Base-by-base conservation (phyloP, 331 rosid species). In the Spiraea crenata region DNA sequence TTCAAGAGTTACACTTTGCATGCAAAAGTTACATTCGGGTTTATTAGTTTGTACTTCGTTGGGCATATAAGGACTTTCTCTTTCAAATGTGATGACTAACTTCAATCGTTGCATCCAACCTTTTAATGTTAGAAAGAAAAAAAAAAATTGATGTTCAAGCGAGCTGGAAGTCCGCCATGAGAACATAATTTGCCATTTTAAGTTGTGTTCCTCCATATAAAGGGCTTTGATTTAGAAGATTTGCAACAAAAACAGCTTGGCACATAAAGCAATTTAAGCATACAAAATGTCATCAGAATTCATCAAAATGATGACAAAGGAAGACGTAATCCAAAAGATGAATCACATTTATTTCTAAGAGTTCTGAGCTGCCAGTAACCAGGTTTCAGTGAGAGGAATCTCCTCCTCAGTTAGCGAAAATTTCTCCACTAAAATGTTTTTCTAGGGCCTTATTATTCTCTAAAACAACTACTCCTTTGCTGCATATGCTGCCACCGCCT, bases 381-480 rank as follows among this genome's bases (percentile, higher is more conserved):
- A 41, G 48, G 39, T 77, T 69, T 73, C 60, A 69, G 7, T 56
- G 41, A 38, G 57, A 11, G 67, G 16, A 40, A 15, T 58, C 44
- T 66, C 67, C 61, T 76, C 50, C 71, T 66, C 57, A 37, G 54
- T 60, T 49, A 64, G 72, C 66, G 62, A 66, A 77, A 42, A 80
- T 44, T 17, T 72, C 31, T 42, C 9, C 16, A 49, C 54, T 31
- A 54, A 54, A 39, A 67, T 5, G 51, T 40, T 39, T 25, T 50
- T 47, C 46, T 68, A 63, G 20, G 66, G 47, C 52, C 38, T 80
- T 11, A 51, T 83, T 85, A 80, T 73, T 82, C 73, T 82, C 76
- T 73, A 17, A 47, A 70, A 50, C 48, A 62, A 15, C 69, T 40
- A 67, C 31, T 55, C 64, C 14, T 35, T 63, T 39, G 73, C 75